Base-by-base conservation (phyloP, 2,329 filamentous ascomycete genomes). In the Magnaporthiopsis incrustans region DNA sequence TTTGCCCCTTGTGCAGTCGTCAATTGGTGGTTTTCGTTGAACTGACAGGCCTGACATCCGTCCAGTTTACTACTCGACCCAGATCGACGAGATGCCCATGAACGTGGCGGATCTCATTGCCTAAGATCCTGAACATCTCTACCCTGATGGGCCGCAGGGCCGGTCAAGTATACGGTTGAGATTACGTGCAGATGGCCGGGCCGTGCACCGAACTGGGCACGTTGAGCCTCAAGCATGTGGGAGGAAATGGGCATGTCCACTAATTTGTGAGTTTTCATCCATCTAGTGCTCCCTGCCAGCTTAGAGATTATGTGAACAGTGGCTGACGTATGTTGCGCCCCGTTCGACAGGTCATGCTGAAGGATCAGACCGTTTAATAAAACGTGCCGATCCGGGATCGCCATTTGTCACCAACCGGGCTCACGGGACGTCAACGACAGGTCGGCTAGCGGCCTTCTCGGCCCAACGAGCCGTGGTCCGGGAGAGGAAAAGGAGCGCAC, bases 31-130 rank as follows among this genome's bases (percentile, higher is more conserved):
- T 22, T 11, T 27, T 4, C n/a, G 18, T 35, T 12, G 15, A 22
- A 30, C 67, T 68, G 59, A 67, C 62, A 6, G 6, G 18, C 2
- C 38, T 5, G 18, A 10, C 22, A 10, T 4, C n/a, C 61, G 66
- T 66, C 65, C 26, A 60, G 58, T 60, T 84, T 99, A 98, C 87
- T 99, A 99, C 89, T 97, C 92, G 87, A 99, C 95, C 79, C 95
- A 99, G 85, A 98, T 99, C 72, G 95, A 99, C 83, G 95, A 99
- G 87, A 99, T 99, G 95, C 95, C 95, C 76, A 98, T 99, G 95
- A 90, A 90, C 80, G 87, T 90, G 73, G 87, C 87, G 72, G 87
- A 90, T 73, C 86, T 90, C 72, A 90, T 90, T 38, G 58, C 68
- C 4, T 69, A 57, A 57, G 14, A 10, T 22, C 44, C 44, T 22